Evolutionary conservation across 1,139 yeast species (phyloP), one percentile per base, ranked within the genome.

Genomic region (Taiozyma sp.): DNA sequence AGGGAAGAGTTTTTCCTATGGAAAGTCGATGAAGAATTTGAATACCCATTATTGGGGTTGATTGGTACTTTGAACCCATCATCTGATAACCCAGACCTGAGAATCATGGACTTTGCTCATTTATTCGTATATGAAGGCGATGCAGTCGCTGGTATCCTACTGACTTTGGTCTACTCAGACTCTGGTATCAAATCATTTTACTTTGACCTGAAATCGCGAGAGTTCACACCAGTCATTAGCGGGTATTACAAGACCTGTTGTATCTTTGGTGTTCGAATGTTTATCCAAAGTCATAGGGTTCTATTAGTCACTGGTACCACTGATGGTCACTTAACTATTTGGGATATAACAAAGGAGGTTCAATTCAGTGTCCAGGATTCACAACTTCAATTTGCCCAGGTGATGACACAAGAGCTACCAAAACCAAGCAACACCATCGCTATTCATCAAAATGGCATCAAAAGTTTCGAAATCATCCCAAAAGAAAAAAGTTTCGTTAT

Each of bases 1-100:
- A 80, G 95, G 62, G 99, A 93, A 65, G 99, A 93, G 68, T 77
- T 93, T 47, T 78, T 79, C 53, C 70, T 89, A 9, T 93, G 99
- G 99, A 78, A 77, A 54, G 61, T 88, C 3, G 60, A 65, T 46
- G 66, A 68, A 28, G 59, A 67, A 9, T 66, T 64, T 30, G 57
- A 65, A 3, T 64, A 64, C 24, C 81, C 85, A 1, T 69, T 75
- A 37, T 72, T 84, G 42, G 62, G 61, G 0, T 72, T 80, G 41
- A 67, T 65, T 50, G 74, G 81, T 8, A 68, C 77, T 4, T 63
- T 85, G 42, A 72, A 71, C 10, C 79, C 86, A 2, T 62, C 71
- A 1, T 64, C 71, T 47, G 75, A 75, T 11, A 77, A 79, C 48
- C 95, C 96, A 0, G 98, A 93, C 65, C 72, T 93, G 54, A 75